Evolutionary conservation across 441 rosid species (phyloP).

Genomic region (Omphalea diandra): DNA sequence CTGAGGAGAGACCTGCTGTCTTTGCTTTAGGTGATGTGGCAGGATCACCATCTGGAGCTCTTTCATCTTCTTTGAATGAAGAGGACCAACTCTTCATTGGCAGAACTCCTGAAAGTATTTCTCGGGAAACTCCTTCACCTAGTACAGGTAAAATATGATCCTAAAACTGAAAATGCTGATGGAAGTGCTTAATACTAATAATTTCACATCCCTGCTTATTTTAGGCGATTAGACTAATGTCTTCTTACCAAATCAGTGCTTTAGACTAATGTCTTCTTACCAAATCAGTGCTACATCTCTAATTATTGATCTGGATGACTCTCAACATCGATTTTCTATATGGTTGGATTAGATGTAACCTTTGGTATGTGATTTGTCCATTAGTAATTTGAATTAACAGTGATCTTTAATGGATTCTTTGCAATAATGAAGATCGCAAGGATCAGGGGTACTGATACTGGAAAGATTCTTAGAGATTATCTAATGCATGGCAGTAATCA

Average conservation of each 20-base stretch:
- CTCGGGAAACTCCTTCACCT: constrained; percentile 35
- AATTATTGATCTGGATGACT: background rate
- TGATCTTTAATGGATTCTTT: background rate
- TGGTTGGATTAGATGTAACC: background rate
- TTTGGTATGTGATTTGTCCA: background rate
- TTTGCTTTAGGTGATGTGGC: constrained; percentile 35
- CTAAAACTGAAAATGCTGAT: background rate
- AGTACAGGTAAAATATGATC: constrained; percentile 44
- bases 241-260: background rate
- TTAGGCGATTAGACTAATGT: background rate
- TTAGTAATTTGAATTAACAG: background rate
- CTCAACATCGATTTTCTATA: background rate
- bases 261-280: no score
- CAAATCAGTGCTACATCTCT: background rate
- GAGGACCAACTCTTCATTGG: constrained; percentile 32
- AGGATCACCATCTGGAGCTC: constrained; percentile 34
- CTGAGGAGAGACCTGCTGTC: constrained; percentile 33
- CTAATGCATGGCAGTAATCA: background rate
- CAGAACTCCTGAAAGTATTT: constrained; percentile 28
- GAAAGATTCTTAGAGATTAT: background rate
- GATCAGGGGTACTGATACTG: background rate
- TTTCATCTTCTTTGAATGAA: constrained; percentile 32
- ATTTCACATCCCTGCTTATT: background rate
- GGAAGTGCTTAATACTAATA: background rate
- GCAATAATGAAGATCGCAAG: background rate